Conservation (phyloP, 139 green algal genomes). For the Chlamydomonas schloesseri region DNA sequence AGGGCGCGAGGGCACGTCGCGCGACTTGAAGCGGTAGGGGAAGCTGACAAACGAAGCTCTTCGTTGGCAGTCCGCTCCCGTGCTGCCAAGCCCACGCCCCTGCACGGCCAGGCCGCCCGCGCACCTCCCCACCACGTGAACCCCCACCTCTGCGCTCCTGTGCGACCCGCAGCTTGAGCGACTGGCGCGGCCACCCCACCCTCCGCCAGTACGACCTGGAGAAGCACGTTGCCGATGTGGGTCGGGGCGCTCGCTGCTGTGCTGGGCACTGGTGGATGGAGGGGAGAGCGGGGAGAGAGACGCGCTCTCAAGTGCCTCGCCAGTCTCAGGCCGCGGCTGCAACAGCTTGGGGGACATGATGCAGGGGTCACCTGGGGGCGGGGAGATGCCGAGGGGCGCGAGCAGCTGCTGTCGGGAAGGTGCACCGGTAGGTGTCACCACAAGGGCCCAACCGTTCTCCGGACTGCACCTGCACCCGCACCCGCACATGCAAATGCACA, state of each 20-base stretch:
- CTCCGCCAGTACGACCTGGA: constrained; percentile 38
- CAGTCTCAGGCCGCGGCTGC: not conserved
- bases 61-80: not conserved
- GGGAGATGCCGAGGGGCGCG: too few relatives aligned
- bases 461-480: too few relatives aligned
- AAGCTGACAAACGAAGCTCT: too few relatives aligned
- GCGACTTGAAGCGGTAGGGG: not conserved
- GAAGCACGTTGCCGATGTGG: constrained; percentile 47
- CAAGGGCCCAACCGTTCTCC: too few relatives aligned
- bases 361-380: too few relatives aligned
- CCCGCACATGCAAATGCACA: not conserved
- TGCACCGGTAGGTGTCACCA: too few relatives aligned
- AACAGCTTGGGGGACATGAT: too few relatives aligned
- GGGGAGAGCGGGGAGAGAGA: too few relatives aligned
- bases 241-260: not conserved
- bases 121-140: not conserved
- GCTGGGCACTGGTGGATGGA: too few relatives aligned
- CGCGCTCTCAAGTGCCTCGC: too few relatives aligned
- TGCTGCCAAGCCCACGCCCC: not conserved
- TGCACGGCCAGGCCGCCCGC: not conserved
- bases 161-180: not conserved
- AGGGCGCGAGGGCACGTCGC: not conserved
- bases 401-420: too few relatives aligned
- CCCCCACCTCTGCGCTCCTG: too few relatives aligned
- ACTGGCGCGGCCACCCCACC: constrained; percentile 50